A percentile compares a stretch with the other conserved stretches of the same genome.
Conservation (phyloP, 345 rosid species). For the Salix exigua region DNA sequence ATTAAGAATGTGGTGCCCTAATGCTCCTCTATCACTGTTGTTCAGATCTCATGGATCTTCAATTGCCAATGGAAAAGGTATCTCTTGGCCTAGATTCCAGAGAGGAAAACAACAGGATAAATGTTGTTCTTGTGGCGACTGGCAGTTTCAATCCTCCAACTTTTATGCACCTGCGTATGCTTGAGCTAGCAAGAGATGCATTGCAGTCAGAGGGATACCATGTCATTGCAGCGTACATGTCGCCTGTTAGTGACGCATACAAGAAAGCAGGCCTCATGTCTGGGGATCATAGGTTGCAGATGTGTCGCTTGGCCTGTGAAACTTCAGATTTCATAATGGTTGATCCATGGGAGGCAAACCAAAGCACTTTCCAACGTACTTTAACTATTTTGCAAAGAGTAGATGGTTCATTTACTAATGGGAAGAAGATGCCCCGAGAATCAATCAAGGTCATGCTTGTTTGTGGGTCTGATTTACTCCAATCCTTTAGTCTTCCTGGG, state of each 20-base stretch:
- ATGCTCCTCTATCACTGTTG: not conserved
- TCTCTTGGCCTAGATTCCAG: constrained; percentile 27
- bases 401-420: constrained; percentile 39
- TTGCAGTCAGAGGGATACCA: constrained; percentile 51
- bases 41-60: constrained; percentile 42
- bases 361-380: constrained; percentile 62
- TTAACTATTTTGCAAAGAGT: constrained; percentile 58
- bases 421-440: constrained; percentile 38
- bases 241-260: constrained; percentile 89
- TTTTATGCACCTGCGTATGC: constrained; percentile 86
- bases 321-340: constrained; percentile 86
- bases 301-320: constrained; percentile 74
- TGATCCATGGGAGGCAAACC: constrained; percentile 93
- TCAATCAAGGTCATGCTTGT: constrained; percentile 75
- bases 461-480: constrained; percentile 88
- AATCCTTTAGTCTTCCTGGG: constrained; percentile 72
- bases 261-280: constrained; percentile 72
- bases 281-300: constrained; percentile 57
- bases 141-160: constrained; percentile 99
- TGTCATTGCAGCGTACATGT: constrained; percentile 90
- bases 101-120: constrained; percentile 29
- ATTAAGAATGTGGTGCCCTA: not conserved
- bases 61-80: constrained; percentile 59
- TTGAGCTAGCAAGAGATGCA: constrained; percentile 86
- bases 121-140: constrained; percentile 69